phyloP scores from a whole-genome alignment of 306 rosid species.

The Cucumis hystrix region DNA sequence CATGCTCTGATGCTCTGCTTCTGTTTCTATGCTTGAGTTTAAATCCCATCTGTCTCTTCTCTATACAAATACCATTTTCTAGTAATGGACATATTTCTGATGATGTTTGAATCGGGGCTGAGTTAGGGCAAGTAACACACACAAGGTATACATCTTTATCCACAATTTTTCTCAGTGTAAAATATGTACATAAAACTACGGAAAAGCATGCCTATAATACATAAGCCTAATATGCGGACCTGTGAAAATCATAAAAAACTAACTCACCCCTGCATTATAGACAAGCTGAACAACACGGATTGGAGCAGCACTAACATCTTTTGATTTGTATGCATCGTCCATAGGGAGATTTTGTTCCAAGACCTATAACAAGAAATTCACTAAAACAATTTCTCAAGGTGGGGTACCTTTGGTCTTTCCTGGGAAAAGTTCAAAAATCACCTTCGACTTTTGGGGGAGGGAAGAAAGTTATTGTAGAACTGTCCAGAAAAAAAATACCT shows the following conservation, averaged over 20 bases:
- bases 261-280: slow-evolving; percentile 85
- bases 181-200: background rate
- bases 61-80: background rate
- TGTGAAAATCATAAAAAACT: slow-evolving; percentile 1
- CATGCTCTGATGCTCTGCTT: no score
- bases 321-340: slow-evolving; percentile 70
- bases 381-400: slow-evolving; percentile 5
- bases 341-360: slow-evolving; percentile 92
- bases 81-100: background rate
- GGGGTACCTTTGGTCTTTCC: background rate
- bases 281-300: slow-evolving; percentile 84
- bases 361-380: slow-evolving; percentile 29
- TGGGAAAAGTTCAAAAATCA: background rate
- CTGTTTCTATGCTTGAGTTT: no score
- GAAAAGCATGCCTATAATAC: background rate
- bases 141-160: background rate
- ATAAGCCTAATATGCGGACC: background rate
- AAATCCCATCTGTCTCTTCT: background rate
- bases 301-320: slow-evolving; percentile 76
- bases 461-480: background rate
- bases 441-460: background rate
- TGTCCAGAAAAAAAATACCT: slow-evolving; percentile 26
- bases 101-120: background rate
- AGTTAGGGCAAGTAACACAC: background rate
- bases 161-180: background rate